Percentiles rank a stretch among this genome's conserved stretches.
phyloP scores from a whole-genome alignment of 1,284 basidiomycete species.

The Cystobasidium pallidum region DNA sequence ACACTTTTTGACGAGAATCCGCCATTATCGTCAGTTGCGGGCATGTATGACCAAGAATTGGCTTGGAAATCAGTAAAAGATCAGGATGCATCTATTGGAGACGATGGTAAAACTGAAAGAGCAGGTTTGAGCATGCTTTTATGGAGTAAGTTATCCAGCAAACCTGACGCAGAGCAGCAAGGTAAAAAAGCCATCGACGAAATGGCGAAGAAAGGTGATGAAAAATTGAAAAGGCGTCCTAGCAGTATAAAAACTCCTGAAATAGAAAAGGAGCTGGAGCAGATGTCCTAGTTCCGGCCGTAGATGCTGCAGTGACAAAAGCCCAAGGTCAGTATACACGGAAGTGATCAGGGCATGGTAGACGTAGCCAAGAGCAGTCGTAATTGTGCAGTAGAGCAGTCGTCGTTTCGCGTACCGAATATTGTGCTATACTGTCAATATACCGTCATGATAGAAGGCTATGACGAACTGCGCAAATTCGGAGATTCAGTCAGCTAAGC shows the following conservation, averaged over 20 bases:
- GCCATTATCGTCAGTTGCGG: constrained; percentile 55
- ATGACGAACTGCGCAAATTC: too few species aligned
- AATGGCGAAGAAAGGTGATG: constrained; percentile 54
- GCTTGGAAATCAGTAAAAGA: constrained; percentile 54
- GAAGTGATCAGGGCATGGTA: background rate
- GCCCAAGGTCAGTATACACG: too few species aligned
- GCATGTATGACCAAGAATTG: constrained; percentile 55
- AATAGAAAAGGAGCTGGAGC: constrained; percentile 25
- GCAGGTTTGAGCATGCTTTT: constrained; percentile 38
- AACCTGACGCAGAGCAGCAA: constrained; percentile 52
- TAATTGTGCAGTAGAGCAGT: too few species aligned
- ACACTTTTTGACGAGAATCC: constrained; percentile 54
- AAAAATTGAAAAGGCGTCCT: constrained; percentile 52
- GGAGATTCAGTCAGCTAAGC: too few species aligned
- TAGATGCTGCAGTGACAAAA: too few species aligned
- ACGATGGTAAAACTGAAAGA: constrained; percentile 53
- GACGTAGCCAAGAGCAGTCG: too few species aligned
- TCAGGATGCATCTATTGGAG: constrained; percentile 51
- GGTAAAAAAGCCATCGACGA: constrained; percentile 55
- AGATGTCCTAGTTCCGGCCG: background rate
- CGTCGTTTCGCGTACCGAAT: too few species aligned
- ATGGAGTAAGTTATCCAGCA: constrained; percentile 52
- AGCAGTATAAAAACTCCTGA: constrained; percentile 47
- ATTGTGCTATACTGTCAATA: too few species aligned
- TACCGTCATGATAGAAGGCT: too few species aligned